A percentile compares a stretch with the other conserved stretches of the same genome.
Evolutionary conservation across 805 yeast species (phyloP).

Genomic region (Ogataea sp.): DNA sequence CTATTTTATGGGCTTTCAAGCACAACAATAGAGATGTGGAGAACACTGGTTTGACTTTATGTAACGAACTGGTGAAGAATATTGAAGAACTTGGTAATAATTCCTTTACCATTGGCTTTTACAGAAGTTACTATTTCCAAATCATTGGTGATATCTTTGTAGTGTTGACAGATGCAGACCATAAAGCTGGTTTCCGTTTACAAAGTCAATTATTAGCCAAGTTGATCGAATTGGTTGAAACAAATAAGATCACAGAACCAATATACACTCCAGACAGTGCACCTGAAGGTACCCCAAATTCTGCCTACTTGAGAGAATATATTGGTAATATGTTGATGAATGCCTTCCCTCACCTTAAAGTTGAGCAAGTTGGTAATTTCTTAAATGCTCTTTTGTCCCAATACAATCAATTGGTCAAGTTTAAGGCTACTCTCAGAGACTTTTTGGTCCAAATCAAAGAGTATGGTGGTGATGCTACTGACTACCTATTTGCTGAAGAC

Average conservation of each 20-base stretch:
- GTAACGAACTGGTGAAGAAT: slow-evolving; percentile 75
- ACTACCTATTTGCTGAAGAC: slow-evolving; percentile 90
- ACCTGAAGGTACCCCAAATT: slow-evolving; percentile 77
- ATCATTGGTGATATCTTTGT: slow-evolving; percentile 87
- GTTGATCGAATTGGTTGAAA: slow-evolving; percentile 76
- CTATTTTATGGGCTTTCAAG: slow-evolving; percentile 96
- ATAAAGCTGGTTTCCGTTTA: slow-evolving; percentile 87
- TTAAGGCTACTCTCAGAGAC: slow-evolving; percentile 83
- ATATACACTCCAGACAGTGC: slow-evolving; percentile 75
- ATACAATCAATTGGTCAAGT: slow-evolving; percentile 65
- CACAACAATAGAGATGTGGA: slow-evolving; percentile 97
- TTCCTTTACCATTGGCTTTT: slow-evolving; percentile 77
- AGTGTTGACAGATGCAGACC: slow-evolving; percentile 94
- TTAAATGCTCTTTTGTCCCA: slow-evolving; percentile 67
- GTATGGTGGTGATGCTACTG: slow-evolving; percentile 92
- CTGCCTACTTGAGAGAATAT: slow-evolving; percentile 70
- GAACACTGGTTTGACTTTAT: slow-evolving; percentile 78
- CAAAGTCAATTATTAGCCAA: slow-evolving; percentile 82
- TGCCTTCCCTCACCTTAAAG: slow-evolving; percentile 90
- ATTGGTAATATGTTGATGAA: slow-evolving; percentile 70
- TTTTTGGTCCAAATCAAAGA: slow-evolving; percentile 95
- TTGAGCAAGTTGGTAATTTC: slow-evolving; percentile 76
- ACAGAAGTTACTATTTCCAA: slow-evolving; percentile 80
- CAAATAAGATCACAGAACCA: slow-evolving; percentile 65
- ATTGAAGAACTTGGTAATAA: slow-evolving; percentile 68